These are phyloP conservation scores for Sporisorium graminicola DNA, from an alignment of 1,284 basidiomycete species.

Conservation along the genomic window DNA sequence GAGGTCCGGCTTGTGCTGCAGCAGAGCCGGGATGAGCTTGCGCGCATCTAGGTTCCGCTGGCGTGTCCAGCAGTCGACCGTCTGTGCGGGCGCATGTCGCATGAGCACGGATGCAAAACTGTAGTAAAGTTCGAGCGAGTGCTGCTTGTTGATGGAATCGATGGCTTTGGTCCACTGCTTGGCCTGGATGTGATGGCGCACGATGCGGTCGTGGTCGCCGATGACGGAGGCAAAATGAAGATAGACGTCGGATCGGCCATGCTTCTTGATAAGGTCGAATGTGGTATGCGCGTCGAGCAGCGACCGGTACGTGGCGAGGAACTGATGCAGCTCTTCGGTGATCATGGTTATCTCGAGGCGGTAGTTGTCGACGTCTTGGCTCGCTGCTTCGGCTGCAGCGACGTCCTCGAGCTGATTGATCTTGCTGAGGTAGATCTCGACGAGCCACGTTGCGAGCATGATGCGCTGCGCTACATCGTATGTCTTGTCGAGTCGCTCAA, in stretches of 20 bases:
- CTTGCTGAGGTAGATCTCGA: conserved; percentile 96
- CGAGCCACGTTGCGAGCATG: conserved; percentile 98
- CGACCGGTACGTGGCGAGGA: conserved; percentile 81
- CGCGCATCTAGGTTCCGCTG: conserved; percentile 83
- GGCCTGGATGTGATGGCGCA: conserved; percentile 92
- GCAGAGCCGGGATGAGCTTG: conserved; percentile 87
- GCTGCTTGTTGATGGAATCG: conserved; percentile 81
- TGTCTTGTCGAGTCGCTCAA: conserved; percentile 84
- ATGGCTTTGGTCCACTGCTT: conserved; percentile 93
- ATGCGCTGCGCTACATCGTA: conserved; percentile 87
- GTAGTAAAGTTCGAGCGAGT: conserved; percentile 89
- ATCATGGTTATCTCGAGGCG: conserved; percentile 83
- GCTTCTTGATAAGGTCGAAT: conserved; percentile 91
- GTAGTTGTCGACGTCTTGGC: conserved; percentile 87
- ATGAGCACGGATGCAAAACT: conserved; percentile 89
- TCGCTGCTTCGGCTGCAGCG: conserved; percentile 79
- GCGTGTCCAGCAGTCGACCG: conserved; percentile 91
- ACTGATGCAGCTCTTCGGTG: conserved; percentile 91
- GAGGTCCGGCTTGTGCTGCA: conserved; percentile 77
- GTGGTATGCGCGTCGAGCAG: conserved; percentile 86
- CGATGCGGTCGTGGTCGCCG: conserved; percentile 84
- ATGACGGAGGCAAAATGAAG: conserved; percentile 87
- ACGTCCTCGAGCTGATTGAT: conserved; percentile 95
- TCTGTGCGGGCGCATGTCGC: conserved; percentile 85
- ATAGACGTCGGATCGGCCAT: conserved; percentile 92